Evolutionary conservation across 2,329 filamentous ascomycete species (phyloP).

Genomic region (Alternaria ventricosa): DNA sequence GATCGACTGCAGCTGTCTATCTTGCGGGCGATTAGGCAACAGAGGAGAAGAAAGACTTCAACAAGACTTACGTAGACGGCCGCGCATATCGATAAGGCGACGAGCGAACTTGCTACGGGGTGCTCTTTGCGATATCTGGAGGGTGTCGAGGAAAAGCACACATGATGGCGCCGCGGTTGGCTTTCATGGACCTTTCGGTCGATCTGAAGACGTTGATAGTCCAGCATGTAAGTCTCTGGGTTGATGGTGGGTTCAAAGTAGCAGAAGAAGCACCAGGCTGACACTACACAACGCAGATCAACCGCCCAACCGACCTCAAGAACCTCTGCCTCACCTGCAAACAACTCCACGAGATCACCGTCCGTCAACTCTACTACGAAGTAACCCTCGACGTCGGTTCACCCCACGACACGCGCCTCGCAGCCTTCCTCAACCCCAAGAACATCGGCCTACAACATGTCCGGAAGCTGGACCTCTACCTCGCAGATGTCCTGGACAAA

Average conservation of each 20-base stretch:
- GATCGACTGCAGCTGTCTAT: not conserved
- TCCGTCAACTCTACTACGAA: constrained; percentile 55
- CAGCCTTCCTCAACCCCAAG: constrained; percentile 54
- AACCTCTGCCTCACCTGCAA: constrained; percentile 56
- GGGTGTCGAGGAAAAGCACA: not conserved
- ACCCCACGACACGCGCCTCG: constrained; percentile 52
- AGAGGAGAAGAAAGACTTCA: not conserved
- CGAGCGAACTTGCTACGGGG: not conserved
- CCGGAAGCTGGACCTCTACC: constrained; percentile 55
- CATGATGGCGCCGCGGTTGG: constrained; percentile 35
- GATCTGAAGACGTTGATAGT: constrained; percentile 51
- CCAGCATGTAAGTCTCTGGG: constrained; percentile 41
- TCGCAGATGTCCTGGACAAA: constrained; percentile 53
- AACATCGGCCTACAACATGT: constrained; percentile 58
- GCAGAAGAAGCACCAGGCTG: not conserved
- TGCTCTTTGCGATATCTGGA: not conserved
- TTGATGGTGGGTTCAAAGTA: not conserved
- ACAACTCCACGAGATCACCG: constrained; percentile 55
- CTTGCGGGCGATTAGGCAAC: not conserved
- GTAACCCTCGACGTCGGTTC: constrained; percentile 57
- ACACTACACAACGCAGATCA: constrained; percentile 39
- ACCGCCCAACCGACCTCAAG: constrained; percentile 56
- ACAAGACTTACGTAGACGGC: not conserved
- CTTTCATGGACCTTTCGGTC: constrained; percentile 46
- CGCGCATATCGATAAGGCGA: not conserved